Conservation (phyloP, 2,329 filamentous ascomycete species). For the Truncatella angustata region DNA sequence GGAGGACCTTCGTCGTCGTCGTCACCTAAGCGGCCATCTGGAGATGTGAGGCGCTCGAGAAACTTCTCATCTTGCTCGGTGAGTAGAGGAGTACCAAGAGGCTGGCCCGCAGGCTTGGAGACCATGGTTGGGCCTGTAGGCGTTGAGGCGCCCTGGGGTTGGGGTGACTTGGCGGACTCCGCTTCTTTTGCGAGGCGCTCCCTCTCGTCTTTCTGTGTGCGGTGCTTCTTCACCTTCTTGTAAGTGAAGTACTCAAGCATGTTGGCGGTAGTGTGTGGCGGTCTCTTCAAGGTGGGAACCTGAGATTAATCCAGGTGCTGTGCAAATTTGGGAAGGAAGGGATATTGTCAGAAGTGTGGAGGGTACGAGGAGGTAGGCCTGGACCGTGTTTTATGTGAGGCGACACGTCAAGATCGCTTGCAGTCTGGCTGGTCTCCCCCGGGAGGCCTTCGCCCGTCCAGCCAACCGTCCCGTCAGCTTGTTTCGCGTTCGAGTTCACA, state of each 20-base stretch:
- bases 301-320: not conserved
- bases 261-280: slow-evolving; percentile 18
- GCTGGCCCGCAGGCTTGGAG: slow-evolving; percentile 21
- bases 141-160: slow-evolving; percentile 13
- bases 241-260: slow-evolving; percentile 65
- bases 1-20: slow-evolving; percentile 41
- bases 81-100: slow-evolving; percentile 44
- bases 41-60: slow-evolving; percentile 51
- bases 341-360: not conserved
- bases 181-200: slow-evolving; percentile 19
- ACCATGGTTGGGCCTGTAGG: slow-evolving; percentile 24
- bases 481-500: slow-evolving; percentile 9
- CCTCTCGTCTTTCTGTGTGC: slow-evolving; percentile 44
- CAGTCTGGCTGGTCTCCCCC: not conserved
- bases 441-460: not conserved
- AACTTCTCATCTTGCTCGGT: slow-evolving; percentile 57
- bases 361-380: not conserved
- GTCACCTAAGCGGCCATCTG: slow-evolving; percentile 23
- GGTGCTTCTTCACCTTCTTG: slow-evolving; percentile 62
- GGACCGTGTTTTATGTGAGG: not conserved
- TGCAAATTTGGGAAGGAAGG: not conserved
- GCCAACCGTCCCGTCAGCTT: not conserved
- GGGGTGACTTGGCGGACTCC: slow-evolving; percentile 5
- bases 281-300: not conserved
- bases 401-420: not conserved